Conservation (phyloP, 2,329 filamentous ascomycete genomes). For the Mycosphaerella arachidis region DNA sequence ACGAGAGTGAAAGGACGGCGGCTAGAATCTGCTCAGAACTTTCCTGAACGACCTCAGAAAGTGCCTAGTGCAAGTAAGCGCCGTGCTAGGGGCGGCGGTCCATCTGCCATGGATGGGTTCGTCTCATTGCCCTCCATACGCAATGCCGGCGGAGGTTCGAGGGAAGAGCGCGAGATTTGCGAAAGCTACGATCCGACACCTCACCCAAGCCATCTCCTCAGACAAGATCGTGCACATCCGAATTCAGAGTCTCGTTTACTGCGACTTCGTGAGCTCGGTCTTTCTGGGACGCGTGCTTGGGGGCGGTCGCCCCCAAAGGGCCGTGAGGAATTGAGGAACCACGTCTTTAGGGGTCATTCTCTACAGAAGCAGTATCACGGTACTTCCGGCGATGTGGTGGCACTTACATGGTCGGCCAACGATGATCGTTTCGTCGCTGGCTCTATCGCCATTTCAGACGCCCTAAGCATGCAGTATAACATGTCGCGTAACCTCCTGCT, state of each 20-base stretch:
- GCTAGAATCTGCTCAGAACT: background rate
- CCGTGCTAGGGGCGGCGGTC: constrained; percentile 4
- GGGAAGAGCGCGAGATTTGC: background rate
- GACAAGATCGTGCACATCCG: constrained; percentile 19
- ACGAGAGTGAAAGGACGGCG: constrained; percentile 6
- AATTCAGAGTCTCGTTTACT: constrained; percentile 20
- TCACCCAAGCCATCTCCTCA: background rate
- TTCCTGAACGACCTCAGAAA: background rate
- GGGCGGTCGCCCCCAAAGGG: constrained; percentile 5
- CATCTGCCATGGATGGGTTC: constrained; percentile 17
- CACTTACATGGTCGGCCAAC: constrained; percentile 54
- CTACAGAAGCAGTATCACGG: constrained; percentile 50
- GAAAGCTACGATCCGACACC: background rate
- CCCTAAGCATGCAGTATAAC: constrained; percentile 58
- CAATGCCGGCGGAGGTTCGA: constrained; percentile 1
- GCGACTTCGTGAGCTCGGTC: constrained; percentile 28
- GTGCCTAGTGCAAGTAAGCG: constrained; percentile 2
- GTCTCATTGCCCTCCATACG: constrained; percentile 23
- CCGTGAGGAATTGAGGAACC: constrained; percentile 28
- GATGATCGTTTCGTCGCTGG: constrained; percentile 54
- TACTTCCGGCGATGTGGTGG: constrained; percentile 55
- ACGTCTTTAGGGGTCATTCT: constrained; percentile 39
- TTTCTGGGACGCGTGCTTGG: constrained; percentile 18
- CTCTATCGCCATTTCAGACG: constrained; percentile 53
- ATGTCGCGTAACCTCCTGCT: constrained; percentile 53